Percentiles rank a stretch among this genome's conserved stretches.
phyloP scores from a whole-genome alignment of 495 filamentous ascomycete genomes.

The Darksidea phi region DNA sequence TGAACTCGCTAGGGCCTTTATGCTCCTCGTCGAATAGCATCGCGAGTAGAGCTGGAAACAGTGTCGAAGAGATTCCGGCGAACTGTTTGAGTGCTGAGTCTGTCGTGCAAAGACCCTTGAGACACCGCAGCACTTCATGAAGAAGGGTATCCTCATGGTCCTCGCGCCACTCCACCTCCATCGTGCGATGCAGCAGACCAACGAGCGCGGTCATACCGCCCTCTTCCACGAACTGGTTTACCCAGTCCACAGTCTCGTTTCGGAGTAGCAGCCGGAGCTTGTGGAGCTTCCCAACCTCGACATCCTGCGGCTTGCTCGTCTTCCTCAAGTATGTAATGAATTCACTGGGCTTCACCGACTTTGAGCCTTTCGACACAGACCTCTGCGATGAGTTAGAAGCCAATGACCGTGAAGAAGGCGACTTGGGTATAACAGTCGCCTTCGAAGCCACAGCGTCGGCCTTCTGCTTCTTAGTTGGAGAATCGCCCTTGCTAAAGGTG shows the following conservation, averaged over 20 bases:
- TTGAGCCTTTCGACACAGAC: slow-evolving; percentile 42
- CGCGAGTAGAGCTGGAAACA: slow-evolving; percentile 82
- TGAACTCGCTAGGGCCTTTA: slow-evolving; percentile 95
- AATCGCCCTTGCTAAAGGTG: slow-evolving; percentile 62
- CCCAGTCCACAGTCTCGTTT: slow-evolving; percentile 94
- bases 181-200: slow-evolving; percentile 78
- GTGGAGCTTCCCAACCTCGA: slow-evolving; percentile 91
- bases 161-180: slow-evolving; percentile 96
- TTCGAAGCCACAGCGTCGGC: slow-evolving; percentile 48
- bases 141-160: slow-evolving; percentile 93
- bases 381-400: slow-evolving; percentile 45
- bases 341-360: slow-evolving; percentile 60
- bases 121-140: slow-evolving; percentile 87
- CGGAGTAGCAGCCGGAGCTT: slow-evolving; percentile 87
- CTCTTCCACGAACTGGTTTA: slow-evolving; percentile 80
- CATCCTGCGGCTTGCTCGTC: slow-evolving; percentile 71
- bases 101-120: slow-evolving; percentile 93
- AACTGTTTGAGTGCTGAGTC: slow-evolving; percentile 77
- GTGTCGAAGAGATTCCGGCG: slow-evolving; percentile 68
- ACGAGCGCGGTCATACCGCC: slow-evolving; percentile 94
- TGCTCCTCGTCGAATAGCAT: slow-evolving; percentile 96
- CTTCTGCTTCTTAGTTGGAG: slow-evolving; percentile 62
- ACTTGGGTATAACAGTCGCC: slow-evolving; percentile 46
- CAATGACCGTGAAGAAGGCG: slow-evolving; percentile 50
- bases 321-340: slow-evolving; percentile 78